Conservation (phyloP, 2,329 filamentous ascomycete species). For the Penicillium freii region DNA sequence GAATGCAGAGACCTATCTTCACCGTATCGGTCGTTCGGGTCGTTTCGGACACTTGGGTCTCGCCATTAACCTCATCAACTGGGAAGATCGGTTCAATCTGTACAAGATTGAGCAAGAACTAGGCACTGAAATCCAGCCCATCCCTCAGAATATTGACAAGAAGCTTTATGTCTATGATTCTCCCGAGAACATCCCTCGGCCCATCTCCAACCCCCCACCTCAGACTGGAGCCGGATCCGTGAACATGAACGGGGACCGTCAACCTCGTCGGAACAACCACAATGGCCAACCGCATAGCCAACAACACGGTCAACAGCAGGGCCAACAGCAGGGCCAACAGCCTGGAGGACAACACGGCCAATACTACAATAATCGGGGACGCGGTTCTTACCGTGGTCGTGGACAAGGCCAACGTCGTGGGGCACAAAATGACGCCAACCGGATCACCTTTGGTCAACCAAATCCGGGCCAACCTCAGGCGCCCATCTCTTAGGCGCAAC, state of each 20-base stretch:
- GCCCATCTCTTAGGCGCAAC: conserved; percentile 28
- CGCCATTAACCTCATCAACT: conserved; percentile 98
- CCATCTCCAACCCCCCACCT: conserved; percentile 59
- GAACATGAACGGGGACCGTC: conserved; percentile 31
- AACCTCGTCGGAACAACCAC: conserved; percentile 36
- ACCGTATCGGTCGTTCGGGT: conserved; percentile 95
- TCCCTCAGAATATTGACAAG: conserved; percentile 92
- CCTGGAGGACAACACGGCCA: conserved; percentile 25
- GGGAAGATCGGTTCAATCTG: conserved; percentile 97
- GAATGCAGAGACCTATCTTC: conserved; percentile 97
- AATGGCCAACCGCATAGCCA: conserved; percentile 18
- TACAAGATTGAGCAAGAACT: conserved; percentile 98
- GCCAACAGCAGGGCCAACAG: conserved; percentile 28
- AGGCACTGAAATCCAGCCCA: conserved; percentile 96
- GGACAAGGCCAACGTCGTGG: conserved; percentile 45
- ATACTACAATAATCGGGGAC: conserved; percentile 39
- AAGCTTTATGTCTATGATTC: conserved; percentile 97
- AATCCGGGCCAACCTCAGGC: conserved; percentile 31
- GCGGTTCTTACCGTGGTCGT: conserved; percentile 45
- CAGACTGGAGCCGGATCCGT: conserved; percentile 22
- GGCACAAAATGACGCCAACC: conserved; percentile 34
- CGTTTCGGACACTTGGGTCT: conserved; percentile 95
- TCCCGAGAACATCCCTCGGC: conserved; percentile 89
- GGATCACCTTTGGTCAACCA: conserved; percentile 29
- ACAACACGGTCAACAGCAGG: conserved; percentile 31